Evolutionary conservation across 2,329 filamentous ascomycete genomes (phyloP).

Genomic region (Neopestalotiopsis rosae): DNA sequence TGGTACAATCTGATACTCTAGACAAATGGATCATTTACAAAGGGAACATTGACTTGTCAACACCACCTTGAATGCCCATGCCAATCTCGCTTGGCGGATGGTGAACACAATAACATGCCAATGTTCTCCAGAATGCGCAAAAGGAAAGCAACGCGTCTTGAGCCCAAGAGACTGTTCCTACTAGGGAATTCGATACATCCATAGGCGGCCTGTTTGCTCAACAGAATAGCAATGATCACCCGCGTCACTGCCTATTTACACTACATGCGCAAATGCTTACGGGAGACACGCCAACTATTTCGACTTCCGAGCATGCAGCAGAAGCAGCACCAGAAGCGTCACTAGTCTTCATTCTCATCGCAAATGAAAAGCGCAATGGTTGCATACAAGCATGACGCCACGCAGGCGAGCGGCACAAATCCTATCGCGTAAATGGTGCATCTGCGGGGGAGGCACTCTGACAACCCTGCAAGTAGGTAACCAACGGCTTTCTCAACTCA

Average conservation of each 20-base stretch:
- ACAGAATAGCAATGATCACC: not conserved
- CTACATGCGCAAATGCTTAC: not conserved
- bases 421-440: not conserved
- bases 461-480: not conserved
- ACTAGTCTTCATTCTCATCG: not conserved
- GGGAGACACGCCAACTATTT: not conserved
- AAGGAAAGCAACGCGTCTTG: not conserved
- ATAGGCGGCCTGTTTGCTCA: not conserved
- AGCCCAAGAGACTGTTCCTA: not conserved
- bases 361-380: not conserved
- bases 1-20: no score
- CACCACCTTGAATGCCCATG: not conserved
- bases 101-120: not conserved
- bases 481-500: not conserved
- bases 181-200: not conserved
- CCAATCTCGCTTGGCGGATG: not conserved
- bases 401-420: not conserved
- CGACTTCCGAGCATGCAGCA: not conserved
- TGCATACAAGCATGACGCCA: constrained; percentile 2
- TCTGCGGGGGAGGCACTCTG: not conserved
- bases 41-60: not conserved
- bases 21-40: no score
- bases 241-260: not conserved
- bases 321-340: not conserved
- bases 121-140: not conserved